Evolutionary conservation across 208 protist genomes (phyloP).

Genomic region (Phytomonas sp.): DNA sequence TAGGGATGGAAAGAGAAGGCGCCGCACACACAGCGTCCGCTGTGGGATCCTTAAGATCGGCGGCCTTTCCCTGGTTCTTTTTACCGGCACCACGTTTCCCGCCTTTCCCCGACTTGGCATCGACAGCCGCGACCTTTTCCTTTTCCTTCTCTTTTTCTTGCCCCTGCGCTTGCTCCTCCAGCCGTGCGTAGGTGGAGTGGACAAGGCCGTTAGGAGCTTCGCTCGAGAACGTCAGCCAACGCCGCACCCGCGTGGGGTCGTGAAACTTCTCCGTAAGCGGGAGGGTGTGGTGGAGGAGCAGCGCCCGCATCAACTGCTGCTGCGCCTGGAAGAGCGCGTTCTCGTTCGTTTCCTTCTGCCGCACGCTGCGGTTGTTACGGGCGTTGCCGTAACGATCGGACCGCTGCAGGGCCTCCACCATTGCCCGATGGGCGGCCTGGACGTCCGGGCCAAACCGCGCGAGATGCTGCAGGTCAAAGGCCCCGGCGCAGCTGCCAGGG

Average conservation of each 20-base stretch:
- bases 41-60: not conserved
- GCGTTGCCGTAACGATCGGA: constrained; percentile 17
- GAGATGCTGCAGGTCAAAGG: constrained; percentile 46
- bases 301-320: constrained; percentile 56
- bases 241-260: constrained; percentile 19
- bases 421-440: constrained; percentile 20
- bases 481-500: constrained; percentile 16
- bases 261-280: constrained; percentile 31
- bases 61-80: not conserved
- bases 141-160: constrained; percentile 7
- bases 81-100: constrained; percentile 8
- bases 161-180: constrained; percentile 6
- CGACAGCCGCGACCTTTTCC: not conserved
- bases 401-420: constrained; percentile 18
- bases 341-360: constrained; percentile 40
- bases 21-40: not conserved
- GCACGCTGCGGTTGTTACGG: constrained; percentile 25
- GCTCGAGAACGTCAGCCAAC: constrained; percentile 31
- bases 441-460: constrained; percentile 12
- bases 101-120: not conserved
- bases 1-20: constrained; percentile 1
- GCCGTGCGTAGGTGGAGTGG: not conserved
- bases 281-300: constrained; percentile 59
- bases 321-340: constrained; percentile 53
- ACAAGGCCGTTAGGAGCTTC: constrained; percentile 7